Evolutionary conservation across 2,329 filamentous ascomycete genomes (phyloP).

Genomic region (Trichoderma gracile): DNA sequence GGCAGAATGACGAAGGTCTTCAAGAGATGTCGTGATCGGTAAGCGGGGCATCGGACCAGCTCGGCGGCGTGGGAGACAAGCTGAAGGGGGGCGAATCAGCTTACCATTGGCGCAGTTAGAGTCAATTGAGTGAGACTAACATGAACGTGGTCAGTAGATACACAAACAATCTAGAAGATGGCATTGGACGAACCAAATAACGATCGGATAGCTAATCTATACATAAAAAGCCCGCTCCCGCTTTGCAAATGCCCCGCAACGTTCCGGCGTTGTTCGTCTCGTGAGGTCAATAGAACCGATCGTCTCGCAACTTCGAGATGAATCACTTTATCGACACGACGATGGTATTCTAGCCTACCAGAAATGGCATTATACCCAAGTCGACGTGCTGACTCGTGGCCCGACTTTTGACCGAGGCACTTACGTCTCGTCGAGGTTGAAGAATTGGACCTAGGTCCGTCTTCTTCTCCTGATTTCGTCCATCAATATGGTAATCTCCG

Average conservation of each 20-base stretch:
- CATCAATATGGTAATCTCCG: neutral
- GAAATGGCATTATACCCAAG: no score
- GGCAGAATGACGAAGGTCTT: slow-evolving; percentile 2
- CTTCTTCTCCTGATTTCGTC: neutral
- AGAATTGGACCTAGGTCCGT: neutral
- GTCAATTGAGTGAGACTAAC: neutral
- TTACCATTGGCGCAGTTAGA: slow-evolving; percentile 7
- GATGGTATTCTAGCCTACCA: no score
- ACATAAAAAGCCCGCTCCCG: no score
- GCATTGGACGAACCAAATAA: neutral
- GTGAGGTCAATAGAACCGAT: no score
- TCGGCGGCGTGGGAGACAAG: slow-evolving; percentile 1
- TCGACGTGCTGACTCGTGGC: no score
- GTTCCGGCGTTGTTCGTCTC: no score
- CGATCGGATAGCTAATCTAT: no score
- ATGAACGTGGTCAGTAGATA: neutral
- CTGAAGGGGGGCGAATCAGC: neutral
- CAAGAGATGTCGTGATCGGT: slow-evolving; percentile 18
- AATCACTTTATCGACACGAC: no score
- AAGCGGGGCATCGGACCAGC: slow-evolving; percentile 5
- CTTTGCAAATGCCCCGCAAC: no score
- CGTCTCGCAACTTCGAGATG: no score
- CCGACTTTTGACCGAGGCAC: no score
- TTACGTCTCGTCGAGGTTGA: no score
- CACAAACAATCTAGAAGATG: neutral